These are phyloP conservation scores for Tolypocladium capitatum DNA, from an alignment of 2,329 filamentous ascomycete genomes.

Conservation along the genomic window DNA sequence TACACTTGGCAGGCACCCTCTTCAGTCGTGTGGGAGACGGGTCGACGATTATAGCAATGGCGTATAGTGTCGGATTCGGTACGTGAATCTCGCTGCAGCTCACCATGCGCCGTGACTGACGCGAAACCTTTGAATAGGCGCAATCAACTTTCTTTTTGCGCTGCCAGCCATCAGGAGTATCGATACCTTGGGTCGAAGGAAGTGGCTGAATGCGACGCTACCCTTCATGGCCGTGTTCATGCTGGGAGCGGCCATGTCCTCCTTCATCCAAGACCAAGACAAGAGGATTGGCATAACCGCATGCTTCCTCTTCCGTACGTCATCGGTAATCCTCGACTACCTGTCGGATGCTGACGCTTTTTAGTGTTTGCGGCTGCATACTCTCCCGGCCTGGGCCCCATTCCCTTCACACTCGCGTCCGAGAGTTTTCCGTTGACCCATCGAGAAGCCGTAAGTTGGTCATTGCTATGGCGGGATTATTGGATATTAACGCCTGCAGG, in stretches of 20 bases:
- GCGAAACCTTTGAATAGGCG: constrained; percentile 8
- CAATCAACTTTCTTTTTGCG: constrained; percentile 28
- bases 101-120: background rate
- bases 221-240: constrained; percentile 30
- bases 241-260: constrained; percentile 23
- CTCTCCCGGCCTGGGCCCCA: constrained; percentile 29
- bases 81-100: background rate
- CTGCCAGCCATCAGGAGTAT: constrained; percentile 23
- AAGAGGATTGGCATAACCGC: constrained; percentile 18
- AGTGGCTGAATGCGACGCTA: constrained; percentile 28
- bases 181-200: constrained; percentile 24
- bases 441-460: constrained; percentile 24
- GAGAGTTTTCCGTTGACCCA: constrained; percentile 37
- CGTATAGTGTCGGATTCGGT: constrained; percentile 19
- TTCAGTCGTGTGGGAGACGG: constrained; percentile 10
- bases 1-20: constrained; percentile 9
- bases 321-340: background rate
- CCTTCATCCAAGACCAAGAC: constrained; percentile 8
- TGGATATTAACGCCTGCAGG: constrained; percentile 13
- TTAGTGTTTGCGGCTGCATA: constrained; percentile 27
- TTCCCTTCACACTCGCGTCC: constrained; percentile 35
- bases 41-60: constrained; percentile 10
- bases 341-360: background rate
- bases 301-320: constrained; percentile 21
- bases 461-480: background rate